phyloP scores from a whole-genome alignment of 305 asterid genomes.

The Striga hermonthica region DNA sequence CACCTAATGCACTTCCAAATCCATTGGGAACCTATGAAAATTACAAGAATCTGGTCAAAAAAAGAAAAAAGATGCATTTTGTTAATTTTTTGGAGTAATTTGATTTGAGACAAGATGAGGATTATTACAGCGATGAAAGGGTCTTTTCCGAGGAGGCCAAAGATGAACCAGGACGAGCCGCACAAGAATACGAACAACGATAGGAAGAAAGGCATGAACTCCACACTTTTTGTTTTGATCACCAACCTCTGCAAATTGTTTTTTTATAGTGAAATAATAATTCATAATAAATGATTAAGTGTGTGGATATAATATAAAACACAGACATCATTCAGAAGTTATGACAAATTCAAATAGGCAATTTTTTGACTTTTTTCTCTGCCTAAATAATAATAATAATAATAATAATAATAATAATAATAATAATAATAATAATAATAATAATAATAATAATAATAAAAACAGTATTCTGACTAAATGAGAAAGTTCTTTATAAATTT shows the following conservation, averaged over 20 bases:
- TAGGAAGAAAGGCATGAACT: conserved; percentile 90
- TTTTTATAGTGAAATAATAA: not conserved
- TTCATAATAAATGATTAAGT: not conserved
- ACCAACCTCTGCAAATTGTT: conserved; percentile 58
- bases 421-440: too few relatives aligned
- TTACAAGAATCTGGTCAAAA: not conserved
- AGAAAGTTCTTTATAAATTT: too few relatives aligned
- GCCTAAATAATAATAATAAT: too few relatives aligned
- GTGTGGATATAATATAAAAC: not conserved
- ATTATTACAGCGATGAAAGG: conserved; percentile 80
- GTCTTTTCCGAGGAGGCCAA: conserved; percentile 81
- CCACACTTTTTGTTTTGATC: conserved; percentile 85
- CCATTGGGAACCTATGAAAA: conserved; percentile 70
- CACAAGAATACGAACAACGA: conserved; percentile 81
- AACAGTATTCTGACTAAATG: too few relatives aligned
- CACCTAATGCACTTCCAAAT: conserved; percentile 61
- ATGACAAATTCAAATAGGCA: too few relatives aligned
- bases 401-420: too few relatives aligned
- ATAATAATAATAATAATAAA: too few relatives aligned
- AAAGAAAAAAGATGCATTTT: not conserved
- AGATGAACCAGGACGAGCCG: conserved; percentile 82
- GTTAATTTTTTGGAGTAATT: not conserved
- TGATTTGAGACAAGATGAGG: not conserved
- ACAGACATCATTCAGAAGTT: not conserved
- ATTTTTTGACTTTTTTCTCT: too few relatives aligned